Percentiles rank a stretch among this genome's conserved stretches.
Conservation (phyloP, 2,329 filamentous ascomycete genomes). For the Colletotrichum liriopes region DNA sequence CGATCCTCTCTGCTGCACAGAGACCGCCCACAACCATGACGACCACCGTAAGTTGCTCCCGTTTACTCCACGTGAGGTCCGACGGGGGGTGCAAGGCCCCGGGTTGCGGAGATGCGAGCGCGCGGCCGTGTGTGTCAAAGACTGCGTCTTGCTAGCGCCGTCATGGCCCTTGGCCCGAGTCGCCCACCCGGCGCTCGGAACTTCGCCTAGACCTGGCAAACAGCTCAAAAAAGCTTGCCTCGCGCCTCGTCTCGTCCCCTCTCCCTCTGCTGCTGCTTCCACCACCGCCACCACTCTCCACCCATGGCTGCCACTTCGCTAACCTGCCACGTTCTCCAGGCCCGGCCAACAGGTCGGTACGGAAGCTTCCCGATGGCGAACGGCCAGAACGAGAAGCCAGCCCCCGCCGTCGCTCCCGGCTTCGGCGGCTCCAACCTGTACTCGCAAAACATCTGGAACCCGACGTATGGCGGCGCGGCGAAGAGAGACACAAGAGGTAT, state of each 20-base stretch:
- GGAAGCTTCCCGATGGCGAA: slow-evolving; percentile 55
- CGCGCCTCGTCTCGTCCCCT: slow-evolving; percentile 15
- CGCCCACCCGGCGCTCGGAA: slow-evolving; percentile 36
- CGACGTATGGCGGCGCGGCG: slow-evolving; percentile 60
- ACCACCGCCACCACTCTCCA: background rate
- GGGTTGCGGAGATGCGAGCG: slow-evolving; percentile 45
- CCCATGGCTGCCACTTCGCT: slow-evolving; percentile 38
- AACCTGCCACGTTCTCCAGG: slow-evolving; percentile 48
- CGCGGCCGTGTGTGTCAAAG: slow-evolving; percentile 55
- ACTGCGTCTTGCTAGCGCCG: slow-evolving; percentile 52
- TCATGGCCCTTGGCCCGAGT: slow-evolving; percentile 39
- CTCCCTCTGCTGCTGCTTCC: background rate
- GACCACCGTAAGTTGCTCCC: slow-evolving; percentile 54
- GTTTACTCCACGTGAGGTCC: slow-evolving; percentile 40
- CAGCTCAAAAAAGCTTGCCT: slow-evolving; percentile 39
- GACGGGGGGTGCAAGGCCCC: slow-evolving; percentile 30
- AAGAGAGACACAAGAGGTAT: slow-evolving; percentile 63
- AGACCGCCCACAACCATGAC: slow-evolving; percentile 50
- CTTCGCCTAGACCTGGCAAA: slow-evolving; percentile 42
- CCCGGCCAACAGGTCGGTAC: slow-evolving; percentile 57
- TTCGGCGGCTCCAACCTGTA: slow-evolving; percentile 56
- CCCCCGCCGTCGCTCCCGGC: slow-evolving; percentile 54
- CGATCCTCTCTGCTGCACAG: slow-evolving; percentile 47
- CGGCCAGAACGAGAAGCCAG: slow-evolving; percentile 49
- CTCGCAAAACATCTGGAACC: slow-evolving; percentile 57